Conservation (phyloP, 2,329 filamentous ascomycete genomes). For the Coniella vitis region DNA sequence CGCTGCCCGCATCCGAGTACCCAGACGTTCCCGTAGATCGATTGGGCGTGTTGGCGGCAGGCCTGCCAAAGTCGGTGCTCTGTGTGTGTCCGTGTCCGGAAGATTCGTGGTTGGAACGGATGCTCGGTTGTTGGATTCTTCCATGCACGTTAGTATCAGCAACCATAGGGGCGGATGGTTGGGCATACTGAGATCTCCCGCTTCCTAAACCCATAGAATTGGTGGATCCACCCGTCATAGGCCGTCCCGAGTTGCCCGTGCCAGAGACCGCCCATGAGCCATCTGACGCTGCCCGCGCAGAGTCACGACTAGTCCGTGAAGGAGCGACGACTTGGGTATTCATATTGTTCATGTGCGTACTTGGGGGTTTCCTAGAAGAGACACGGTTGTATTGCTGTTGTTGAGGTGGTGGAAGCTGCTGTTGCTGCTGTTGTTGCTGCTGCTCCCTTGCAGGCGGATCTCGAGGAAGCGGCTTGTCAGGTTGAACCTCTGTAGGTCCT, state of each 20-base stretch:
- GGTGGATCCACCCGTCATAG: constrained; percentile 71
- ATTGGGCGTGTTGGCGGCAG: constrained; percentile 52
- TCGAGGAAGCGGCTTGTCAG: constrained; percentile 53
- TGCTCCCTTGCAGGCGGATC: constrained; percentile 41
- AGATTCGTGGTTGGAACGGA: constrained; percentile 56
- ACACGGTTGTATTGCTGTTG: constrained; percentile 24
- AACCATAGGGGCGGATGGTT: constrained; percentile 79
- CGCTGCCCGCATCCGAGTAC: constrained; percentile 45
- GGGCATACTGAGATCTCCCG: constrained; percentile 70
- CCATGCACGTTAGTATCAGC: constrained; percentile 86
- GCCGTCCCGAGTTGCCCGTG: constrained; percentile 48
- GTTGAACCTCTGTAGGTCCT: constrained; percentile 41
- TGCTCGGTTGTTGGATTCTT: constrained; percentile 73
- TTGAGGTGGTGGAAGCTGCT: no score
- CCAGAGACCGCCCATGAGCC: constrained; percentile 44
- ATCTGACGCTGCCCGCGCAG: constrained; percentile 49
- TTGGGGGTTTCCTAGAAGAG: constrained; percentile 37
- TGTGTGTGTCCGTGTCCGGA: constrained; percentile 39
- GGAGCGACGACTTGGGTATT: constrained; percentile 36
- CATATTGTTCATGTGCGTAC: constrained; percentile 32
- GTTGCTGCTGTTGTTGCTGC: constrained; percentile 24
- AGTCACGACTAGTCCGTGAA: constrained; percentile 42
- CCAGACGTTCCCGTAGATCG: constrained; percentile 54
- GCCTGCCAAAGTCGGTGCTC: constrained; percentile 46
- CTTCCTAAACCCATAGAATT: constrained; percentile 54